phyloP scores from a whole-genome alignment of 306 rosid genomes.

The Senna tora region DNA sequence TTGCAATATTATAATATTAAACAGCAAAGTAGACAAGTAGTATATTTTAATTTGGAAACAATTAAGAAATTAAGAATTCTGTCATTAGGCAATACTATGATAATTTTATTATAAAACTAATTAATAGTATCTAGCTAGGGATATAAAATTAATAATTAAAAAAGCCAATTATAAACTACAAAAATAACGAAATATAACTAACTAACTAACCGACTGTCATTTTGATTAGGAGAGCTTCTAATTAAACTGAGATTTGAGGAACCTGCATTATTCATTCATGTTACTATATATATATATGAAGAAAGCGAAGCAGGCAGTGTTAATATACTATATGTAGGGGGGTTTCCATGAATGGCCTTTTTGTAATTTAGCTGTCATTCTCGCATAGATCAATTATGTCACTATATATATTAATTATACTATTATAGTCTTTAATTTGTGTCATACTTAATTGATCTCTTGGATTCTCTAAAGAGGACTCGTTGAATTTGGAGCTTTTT shows the following conservation, averaged over 20 bases:
- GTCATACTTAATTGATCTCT: conserved; percentile 24
- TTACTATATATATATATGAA: conserved; percentile 33
- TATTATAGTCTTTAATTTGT: conserved; percentile 24
- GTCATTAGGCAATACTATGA: not conserved
- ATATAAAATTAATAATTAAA: not conserved
- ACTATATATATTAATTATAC: too few relatives aligned
- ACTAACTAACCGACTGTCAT: not conserved
- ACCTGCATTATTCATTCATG: conserved; percentile 27
- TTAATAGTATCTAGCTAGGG: not conserved
- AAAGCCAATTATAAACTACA: not conserved
- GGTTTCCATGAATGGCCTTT: conserved; percentile 41
- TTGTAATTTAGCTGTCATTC: conserved; percentile 54
- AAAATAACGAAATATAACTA: not conserved
- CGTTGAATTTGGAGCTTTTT: conserved; percentile 36
- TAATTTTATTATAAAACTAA: not conserved
- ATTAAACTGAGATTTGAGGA: not conserved
- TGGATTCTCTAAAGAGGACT: conserved; percentile 53
- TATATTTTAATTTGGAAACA: too few relatives aligned
- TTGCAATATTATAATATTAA: too few relatives aligned
- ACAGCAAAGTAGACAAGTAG: too few relatives aligned
- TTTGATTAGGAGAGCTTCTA: not conserved
- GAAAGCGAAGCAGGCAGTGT: conserved; percentile 34
- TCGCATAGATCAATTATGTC: conserved; percentile 54
- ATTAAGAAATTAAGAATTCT: not conserved
- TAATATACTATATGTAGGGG: conserved; percentile 35